These are phyloP conservation scores for Paramyrothecium roridum DNA, from an alignment of 2,329 filamentous ascomycete species.

Conservation along the genomic window DNA sequence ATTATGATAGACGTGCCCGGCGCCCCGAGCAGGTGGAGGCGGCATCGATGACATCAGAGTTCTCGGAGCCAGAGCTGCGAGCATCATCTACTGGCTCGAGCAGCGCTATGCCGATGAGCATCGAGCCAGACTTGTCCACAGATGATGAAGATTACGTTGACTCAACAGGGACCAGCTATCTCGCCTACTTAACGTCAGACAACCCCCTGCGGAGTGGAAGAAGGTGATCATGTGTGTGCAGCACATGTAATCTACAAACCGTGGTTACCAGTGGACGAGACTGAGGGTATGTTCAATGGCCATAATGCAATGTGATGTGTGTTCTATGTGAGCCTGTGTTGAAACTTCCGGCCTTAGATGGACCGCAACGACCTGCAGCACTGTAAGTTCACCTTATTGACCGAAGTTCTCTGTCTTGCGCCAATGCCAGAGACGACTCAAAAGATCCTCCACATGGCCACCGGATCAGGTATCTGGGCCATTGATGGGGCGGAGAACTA, in stretches of 20 bases:
- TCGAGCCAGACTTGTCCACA: slow-evolving; percentile 15
- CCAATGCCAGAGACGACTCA: slow-evolving; percentile 22
- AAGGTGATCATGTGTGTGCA: slow-evolving; percentile 16
- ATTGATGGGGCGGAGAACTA: slow-evolving; percentile 27
- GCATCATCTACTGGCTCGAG: not conserved
- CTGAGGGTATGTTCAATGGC: slow-evolving; percentile 6
- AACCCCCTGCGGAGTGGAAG: slow-evolving; percentile 16
- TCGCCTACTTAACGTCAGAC: slow-evolving; percentile 21
- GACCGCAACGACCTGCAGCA: slow-evolving; percentile 20
- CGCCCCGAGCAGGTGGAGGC: too few relatives aligned
- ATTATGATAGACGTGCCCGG: too few relatives aligned
- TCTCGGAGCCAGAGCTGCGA: not conserved
- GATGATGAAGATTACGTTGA: slow-evolving; percentile 22
- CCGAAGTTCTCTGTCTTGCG: slow-evolving; percentile 7
- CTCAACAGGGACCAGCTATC: slow-evolving; percentile 23
- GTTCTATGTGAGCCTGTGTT: not conserved
- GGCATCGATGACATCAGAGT: too few relatives aligned
- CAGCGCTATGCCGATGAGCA: slow-evolving; percentile 5
- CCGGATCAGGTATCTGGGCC: slow-evolving; percentile 22
- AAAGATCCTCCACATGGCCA: slow-evolving; percentile 22
- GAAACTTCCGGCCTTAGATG: slow-evolving; percentile 7
- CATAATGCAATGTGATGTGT: not conserved
- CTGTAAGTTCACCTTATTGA: slow-evolving; percentile 16
- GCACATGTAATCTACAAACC: slow-evolving; percentile 18
- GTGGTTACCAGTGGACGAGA: slow-evolving; percentile 15